Base-by-base conservation (phyloP, 768 basidiomycete species). In the Lactifluus subvellereus region DNA sequence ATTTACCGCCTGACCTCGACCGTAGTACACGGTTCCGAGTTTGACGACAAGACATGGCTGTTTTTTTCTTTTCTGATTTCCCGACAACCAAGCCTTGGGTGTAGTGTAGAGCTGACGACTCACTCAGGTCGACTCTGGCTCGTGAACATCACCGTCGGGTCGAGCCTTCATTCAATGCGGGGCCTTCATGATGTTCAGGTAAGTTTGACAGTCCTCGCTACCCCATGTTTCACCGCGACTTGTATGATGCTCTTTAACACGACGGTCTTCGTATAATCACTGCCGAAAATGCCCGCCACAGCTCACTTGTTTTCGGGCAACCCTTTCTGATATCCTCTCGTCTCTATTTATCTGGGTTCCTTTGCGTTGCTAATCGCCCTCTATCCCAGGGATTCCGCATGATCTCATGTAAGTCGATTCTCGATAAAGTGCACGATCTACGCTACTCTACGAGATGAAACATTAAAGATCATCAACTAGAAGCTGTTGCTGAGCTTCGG, bases 241-340 rank as follows among this genome's bases (percentile, higher is more conserved):
- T 64, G 20, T 59, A 84, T 86, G 87, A 89, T 89, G 87, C 74
- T 82, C 54, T 54, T 76, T 79, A 84, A 85, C 88, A 91, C 89
- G 89, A 91, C 89, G 89, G 89, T 91, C 89, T 91, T 89, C 89
- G 89, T 91, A 91, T 70, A 61, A 73, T 72, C 68, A 61, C 75
- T 90, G 88, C 86, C 89, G 89, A 91, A 91, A 88, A 72, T 83
- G 89, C 89, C 89, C 89, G 89, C 86, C 86, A 89, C 85, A 91
- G 89, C 89, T 91, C 89, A 91, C 80, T 70, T 70, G 50, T 74
- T 60, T 47, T 84, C 87, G 89, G 89, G 88, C 88, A 87, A 77
- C 84, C 88, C 84, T 76, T 66, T 81, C 88, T 89, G 87, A 89
- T 61, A 11, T 40, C 8, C 13, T 54, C 16, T 20, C 9, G 10